phyloP scores from a whole-genome alignment of 2,329 filamentous ascomycete species.

The Magnaporthales sp. region DNA sequence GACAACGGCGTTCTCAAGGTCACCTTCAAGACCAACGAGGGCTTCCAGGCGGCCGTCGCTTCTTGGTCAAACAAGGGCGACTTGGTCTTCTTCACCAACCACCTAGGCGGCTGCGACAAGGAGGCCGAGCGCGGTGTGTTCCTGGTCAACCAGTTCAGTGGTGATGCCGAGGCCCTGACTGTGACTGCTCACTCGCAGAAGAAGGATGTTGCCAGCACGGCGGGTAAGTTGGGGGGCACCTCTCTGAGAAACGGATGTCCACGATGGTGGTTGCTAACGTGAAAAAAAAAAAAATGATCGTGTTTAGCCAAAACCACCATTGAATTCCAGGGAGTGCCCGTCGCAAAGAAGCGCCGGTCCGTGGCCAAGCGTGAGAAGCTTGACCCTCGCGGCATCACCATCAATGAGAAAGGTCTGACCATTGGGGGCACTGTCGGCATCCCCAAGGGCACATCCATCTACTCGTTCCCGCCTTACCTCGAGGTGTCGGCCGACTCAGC shows the following conservation, averaged over 20 bases:
- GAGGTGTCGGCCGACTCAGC: slow-evolving; percentile 25
- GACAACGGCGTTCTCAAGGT: slow-evolving; percentile 16
- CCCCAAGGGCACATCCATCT: slow-evolving; percentile 11
- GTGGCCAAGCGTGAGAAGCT: neutral
- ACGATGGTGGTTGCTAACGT: neutral
- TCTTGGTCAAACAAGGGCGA: slow-evolving; percentile 15
- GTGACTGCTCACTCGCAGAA: slow-evolving; percentile 19
- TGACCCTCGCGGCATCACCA: neutral
- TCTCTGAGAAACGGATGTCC: no score
- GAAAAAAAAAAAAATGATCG: neutral
- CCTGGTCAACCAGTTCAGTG: slow-evolving; percentile 19
- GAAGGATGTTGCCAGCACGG: slow-evolving; percentile 22
- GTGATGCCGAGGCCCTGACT: slow-evolving; percentile 17
- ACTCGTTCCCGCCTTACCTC: slow-evolving; percentile 18
- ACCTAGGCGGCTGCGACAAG: slow-evolving; percentile 30
- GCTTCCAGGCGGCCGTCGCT: slow-evolving; percentile 15
- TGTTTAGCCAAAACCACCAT: slow-evolving; percentile 7
- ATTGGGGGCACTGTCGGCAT: slow-evolving; percentile 19
- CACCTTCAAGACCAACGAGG: slow-evolving; percentile 15
- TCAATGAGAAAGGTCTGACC: slow-evolving; percentile 21
- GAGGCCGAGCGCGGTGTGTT: slow-evolving; percentile 30
- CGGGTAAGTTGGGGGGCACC: no score
- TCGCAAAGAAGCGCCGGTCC: slow-evolving; percentile 1
- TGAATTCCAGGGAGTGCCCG: slow-evolving; percentile 5
- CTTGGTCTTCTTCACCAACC: slow-evolving; percentile 32